Base-by-base conservation (phyloP, 225 moss, liverwort and hornwort species). In the Physcomitrellopsis africana region DNA sequence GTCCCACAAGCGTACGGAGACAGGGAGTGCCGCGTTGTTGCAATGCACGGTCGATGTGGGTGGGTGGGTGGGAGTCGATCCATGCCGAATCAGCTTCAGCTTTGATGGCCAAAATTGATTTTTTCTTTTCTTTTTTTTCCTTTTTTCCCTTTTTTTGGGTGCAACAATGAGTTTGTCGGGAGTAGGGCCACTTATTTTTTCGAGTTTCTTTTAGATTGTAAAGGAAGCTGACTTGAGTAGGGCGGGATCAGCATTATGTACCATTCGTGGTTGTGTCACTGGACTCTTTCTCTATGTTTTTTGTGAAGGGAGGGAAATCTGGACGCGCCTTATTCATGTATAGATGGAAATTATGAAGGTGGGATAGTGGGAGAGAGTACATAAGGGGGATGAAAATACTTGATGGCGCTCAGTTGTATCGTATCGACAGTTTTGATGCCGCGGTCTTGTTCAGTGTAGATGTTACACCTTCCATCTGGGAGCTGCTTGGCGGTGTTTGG, bases 371-470 rank as follows among this genome's bases (percentile, higher is more conserved):
- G 66, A 60, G 57, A 61, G 48, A 32, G 62, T 56, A 62, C 64
- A 63, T 64, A 69, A 63, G 29, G 37, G 65, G 11, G 63, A 60
- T 74, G 82, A 69, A 58, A 68, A 9, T 73, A 83, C 62, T 80
- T 77, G 18, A 72, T 80, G 69, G 76, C 51, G 57, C 63, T 57
- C 76, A 76, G 44, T 72, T 80, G 72, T 83, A 75, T 72, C 75
- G 27, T 80, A 81, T 37, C 32, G 59, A 60, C 77, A 80, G 68
- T 83, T 86, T 83, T 82, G 77, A 75, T 75, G 77, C 74, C 59
- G 75, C 46, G 42, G 54, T 72, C 53, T 22, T 51, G 11, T 80
- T 61, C 70, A 43, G 53, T 72, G 41, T 65, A 82, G 73, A 55
- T 49, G 65, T 52, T 42, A 13, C 59, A 66, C 72, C 52, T 65